phyloP scores from a whole-genome alignment of 371 early-diverging fungal species.

The Mortierella sp. region DNA sequence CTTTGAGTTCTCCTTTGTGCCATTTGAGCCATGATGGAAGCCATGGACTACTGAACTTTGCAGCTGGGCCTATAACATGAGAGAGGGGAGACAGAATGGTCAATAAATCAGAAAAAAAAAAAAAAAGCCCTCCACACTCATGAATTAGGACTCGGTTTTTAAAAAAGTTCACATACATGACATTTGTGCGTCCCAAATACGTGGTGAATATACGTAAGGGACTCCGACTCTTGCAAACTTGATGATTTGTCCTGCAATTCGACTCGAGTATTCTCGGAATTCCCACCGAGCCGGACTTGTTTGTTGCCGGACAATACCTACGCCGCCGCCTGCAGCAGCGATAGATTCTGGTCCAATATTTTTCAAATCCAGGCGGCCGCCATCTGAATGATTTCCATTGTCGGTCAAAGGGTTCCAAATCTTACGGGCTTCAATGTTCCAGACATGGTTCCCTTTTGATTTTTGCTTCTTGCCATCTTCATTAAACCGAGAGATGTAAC shows the following conservation, averaged over 20 bases:
- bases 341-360: conserved; percentile 24
- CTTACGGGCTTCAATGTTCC: conserved; percentile 78
- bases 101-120: neutral
- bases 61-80: conserved; percentile 64
- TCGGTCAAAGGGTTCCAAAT: conserved; percentile 7
- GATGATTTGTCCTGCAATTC: conserved; percentile 68
- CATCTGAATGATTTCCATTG: neutral
- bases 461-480: conserved; percentile 78
- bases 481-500: conserved; percentile 76
- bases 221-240: conserved; percentile 67
- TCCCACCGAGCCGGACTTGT: conserved; percentile 68
- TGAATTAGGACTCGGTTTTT: neutral
- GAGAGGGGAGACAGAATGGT: neutral
- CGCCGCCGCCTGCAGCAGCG: conserved; percentile 26
- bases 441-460: conserved; percentile 77
- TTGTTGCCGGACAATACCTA: conserved; percentile 10
- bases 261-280: conserved; percentile 72
- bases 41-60: conserved; percentile 71
- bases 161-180: conserved; percentile 47
- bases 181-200: conserved; percentile 78
- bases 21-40: conserved; percentile 75
- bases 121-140: neutral
- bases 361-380: conserved; percentile 4
- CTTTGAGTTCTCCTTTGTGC: conserved; percentile 70
- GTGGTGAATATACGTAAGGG: conserved; percentile 68